Conservation (phyloP, 2,329 filamentous ascomycete species). For the Emericellopsis cladophorae region DNA sequence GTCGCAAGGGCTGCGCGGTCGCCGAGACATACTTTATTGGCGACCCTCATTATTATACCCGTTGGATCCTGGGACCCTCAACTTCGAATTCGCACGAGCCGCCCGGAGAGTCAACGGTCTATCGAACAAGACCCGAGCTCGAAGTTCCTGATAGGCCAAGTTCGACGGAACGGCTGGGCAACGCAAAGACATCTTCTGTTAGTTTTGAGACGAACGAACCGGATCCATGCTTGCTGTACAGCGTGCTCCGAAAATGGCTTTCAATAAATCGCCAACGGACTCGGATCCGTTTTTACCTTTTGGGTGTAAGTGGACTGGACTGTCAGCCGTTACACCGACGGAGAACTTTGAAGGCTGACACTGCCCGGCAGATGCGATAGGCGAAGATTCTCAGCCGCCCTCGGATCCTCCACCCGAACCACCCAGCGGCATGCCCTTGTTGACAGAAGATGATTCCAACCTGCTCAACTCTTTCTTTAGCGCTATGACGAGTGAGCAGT, state of each 20-base stretch:
- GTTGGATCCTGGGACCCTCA: too few relatives aligned
- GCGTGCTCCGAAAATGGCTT: slow-evolving; percentile 43
- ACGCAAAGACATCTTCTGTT: too few relatives aligned
- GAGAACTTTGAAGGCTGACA: too few relatives aligned
- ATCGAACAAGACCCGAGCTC: too few relatives aligned
- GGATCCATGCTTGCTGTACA: slow-evolving; percentile 45
- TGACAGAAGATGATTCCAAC: slow-evolving; percentile 49
- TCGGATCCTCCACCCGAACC: slow-evolving; percentile 45
- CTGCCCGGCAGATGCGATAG: neutral
- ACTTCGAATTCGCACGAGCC: too few relatives aligned
- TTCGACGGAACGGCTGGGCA: too few relatives aligned
- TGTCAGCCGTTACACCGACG: too few relatives aligned
- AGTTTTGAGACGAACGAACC: slow-evolving; percentile 9
- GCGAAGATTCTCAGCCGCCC: slow-evolving; percentile 19
- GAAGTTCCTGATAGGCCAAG: too few relatives aligned
- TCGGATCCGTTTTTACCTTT: slow-evolving; percentile 39
- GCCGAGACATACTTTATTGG: too few relatives aligned
- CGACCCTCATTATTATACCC: too few relatives aligned
- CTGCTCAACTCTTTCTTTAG: slow-evolving; percentile 46
- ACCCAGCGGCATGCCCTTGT: slow-evolving; percentile 50
- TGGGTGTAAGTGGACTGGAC: slow-evolving; percentile 44
- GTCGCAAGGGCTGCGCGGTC: too few relatives aligned
- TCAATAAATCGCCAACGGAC: slow-evolving; percentile 39
- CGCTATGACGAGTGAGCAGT: slow-evolving; percentile 36
- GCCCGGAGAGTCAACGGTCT: too few relatives aligned